phyloP scores from a whole-genome alignment of 2,329 filamentous ascomycete species.

The Dendrostoma leiphaemia region DNA sequence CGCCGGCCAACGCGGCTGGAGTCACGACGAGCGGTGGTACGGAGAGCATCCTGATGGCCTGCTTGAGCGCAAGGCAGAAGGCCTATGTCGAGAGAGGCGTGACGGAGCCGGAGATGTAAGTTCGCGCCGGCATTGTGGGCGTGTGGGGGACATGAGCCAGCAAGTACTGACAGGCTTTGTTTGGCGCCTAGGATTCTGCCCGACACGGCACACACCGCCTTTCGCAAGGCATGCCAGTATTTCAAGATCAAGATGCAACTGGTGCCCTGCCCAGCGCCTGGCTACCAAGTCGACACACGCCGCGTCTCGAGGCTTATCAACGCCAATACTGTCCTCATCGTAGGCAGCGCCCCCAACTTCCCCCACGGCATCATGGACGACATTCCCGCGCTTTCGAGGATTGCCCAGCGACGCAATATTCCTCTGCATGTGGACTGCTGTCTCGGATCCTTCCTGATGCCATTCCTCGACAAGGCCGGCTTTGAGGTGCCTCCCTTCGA shows the following conservation, averaged over 20 bases:
- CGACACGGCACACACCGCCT: conserved; percentile 91
- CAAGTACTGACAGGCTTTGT: conserved; percentile 12
- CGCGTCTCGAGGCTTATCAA: conserved; percentile 85
- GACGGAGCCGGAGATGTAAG: conserved; percentile 90
- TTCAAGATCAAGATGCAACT: conserved; percentile 95
- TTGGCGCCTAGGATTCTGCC: conserved; percentile 96
- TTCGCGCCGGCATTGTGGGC: no score
- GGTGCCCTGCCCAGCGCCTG: conserved; percentile 80
- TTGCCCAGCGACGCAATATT: conserved; percentile 76
- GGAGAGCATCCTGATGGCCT: conserved; percentile 96
- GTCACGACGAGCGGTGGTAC: conserved; percentile 92
- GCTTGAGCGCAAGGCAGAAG: conserved; percentile 85
- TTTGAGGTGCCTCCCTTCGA: conserved; percentile 89
- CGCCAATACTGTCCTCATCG: conserved; percentile 87
- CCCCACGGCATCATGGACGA: conserved; percentile 98
- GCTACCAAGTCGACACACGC: conserved; percentile 78
- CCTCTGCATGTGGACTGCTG: conserved; percentile 98
- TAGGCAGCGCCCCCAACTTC: conserved; percentile 95
- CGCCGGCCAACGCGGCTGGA: conserved; percentile 79
- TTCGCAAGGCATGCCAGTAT: conserved; percentile 92
- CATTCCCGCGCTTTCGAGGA: conserved; percentile 77
- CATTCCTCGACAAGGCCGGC: conserved; percentile 88
- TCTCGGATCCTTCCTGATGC: conserved; percentile 90
- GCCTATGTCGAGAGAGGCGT: conserved; percentile 81
- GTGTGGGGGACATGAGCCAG: no score